Base-by-base conservation (phyloP, 139 green algal genomes). In the Pycnococcus provasolii region DNA sequence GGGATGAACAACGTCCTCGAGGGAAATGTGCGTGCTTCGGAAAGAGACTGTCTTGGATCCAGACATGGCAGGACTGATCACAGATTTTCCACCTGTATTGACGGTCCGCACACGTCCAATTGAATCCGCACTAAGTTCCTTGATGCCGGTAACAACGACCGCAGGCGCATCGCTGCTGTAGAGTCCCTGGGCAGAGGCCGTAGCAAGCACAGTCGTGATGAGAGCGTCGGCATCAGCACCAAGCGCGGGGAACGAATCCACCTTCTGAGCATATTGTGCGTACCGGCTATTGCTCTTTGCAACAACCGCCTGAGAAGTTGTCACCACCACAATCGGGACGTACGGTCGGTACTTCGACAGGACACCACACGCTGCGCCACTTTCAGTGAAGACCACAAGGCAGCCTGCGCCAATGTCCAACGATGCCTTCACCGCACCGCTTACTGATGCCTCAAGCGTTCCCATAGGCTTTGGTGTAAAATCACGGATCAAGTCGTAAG, bases 311-410 rank as follows among this genome's bases (percentile, higher is more conserved):
- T 46, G 45, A 4, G 5, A 5, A 5, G 5, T 45, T 15, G 81
- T 84, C 51, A 88, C 79, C 40, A 85, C 69, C 39, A 88, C 69
- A 41, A 85, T 74, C 0, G 82, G 82, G 11, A 77, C 72, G 45
- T 62, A 74, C 40, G 83, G 80, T 39, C 76, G 72, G 78, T 88
- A 88, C 79, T 88, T 88, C 64, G 83, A 68, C 42, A 85, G 53
- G 60, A 86, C 58, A 50, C 76, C 65, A 0, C 77, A 68, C 7
- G 71, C 74, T 53, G 77, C 80, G 26, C 83, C 83, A 46, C 58
- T 67, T 74, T 84, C 75, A 3, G 66, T 76, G 67, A 87, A 85
- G 13, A 80, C 77, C 42, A 86, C 54, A n/a, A 85, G 78, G 71
- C 86, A 80, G 62, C 78, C 76, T 9, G 76, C 72, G 9, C 53